phyloP scores from a whole-genome alignment of 2,329 filamentous ascomycete species.

The Aureobasidium pullulans region DNA sequence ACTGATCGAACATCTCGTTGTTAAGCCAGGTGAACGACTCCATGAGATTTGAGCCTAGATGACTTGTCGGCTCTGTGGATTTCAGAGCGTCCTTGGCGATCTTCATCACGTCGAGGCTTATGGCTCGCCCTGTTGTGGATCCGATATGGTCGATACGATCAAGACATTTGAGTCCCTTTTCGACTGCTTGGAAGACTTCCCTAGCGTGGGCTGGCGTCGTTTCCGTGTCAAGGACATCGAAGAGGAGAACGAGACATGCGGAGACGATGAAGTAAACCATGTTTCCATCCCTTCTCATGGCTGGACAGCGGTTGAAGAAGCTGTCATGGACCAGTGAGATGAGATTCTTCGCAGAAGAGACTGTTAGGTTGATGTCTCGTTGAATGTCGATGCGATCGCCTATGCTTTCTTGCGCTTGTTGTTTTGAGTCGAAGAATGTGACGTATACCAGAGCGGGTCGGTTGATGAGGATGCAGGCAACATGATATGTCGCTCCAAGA shows the following conservation, averaged over 20 bases:
- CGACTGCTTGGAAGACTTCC: slow-evolving; percentile 1
- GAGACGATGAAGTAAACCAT: slow-evolving; percentile 12
- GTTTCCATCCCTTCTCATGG: slow-evolving; percentile 10
- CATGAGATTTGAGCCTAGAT: slow-evolving; percentile 1
- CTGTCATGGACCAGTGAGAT: slow-evolving; percentile 1
- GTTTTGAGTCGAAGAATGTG: slow-evolving; percentile 9
- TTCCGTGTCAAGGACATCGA: slow-evolving; percentile 11
- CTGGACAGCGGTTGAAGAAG: slow-evolving; percentile 9
- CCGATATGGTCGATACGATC: slow-evolving; percentile 9
- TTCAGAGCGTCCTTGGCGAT: slow-evolving; percentile 13
- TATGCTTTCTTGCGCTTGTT: slow-evolving; percentile 11
- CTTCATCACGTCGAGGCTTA: slow-evolving; percentile 15
- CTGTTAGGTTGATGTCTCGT: slow-evolving; percentile 1
- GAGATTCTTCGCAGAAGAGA: background rate
- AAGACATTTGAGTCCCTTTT: slow-evolving; percentile 9
- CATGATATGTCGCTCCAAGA: slow-evolving; percentile 4
- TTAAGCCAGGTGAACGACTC: slow-evolving; percentile 10
- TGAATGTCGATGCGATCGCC: slow-evolving; percentile 10
- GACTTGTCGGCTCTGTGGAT: background rate
- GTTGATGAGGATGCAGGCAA: background rate
- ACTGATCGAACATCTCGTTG: slow-evolving; percentile 1
- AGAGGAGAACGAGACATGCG: slow-evolving; percentile 6
- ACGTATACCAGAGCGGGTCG: slow-evolving; percentile 10
- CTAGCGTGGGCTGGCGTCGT: slow-evolving; percentile 8
- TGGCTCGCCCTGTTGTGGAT: slow-evolving; percentile 8